phyloP scores from a whole-genome alignment of 139 green algal species.

The Micractinium sp. region DNA sequence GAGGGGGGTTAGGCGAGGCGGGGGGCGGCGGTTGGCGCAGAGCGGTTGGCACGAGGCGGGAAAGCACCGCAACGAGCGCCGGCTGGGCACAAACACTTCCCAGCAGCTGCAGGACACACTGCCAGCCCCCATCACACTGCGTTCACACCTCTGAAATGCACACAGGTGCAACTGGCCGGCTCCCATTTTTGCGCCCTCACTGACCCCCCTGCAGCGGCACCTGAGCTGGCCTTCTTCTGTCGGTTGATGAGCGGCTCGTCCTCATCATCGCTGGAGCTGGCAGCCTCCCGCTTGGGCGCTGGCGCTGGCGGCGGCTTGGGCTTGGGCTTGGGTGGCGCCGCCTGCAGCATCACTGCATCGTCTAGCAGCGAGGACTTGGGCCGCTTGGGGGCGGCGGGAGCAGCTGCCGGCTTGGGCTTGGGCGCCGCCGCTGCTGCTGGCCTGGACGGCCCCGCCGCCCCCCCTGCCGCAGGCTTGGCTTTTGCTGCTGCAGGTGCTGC shows the following conservation, averaged over 20 bases:
- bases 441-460: slow-evolving; percentile 2
- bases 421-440: neutral
- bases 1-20: neutral
- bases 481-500: neutral
- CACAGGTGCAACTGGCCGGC: too few relatives aligned
- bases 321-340: slow-evolving; percentile 40
- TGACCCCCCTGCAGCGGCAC: too few relatives aligned
- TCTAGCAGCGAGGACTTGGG: neutral
- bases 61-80: neutral
- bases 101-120: too few relatives aligned
- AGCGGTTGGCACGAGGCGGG: neutral
- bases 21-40: neutral
- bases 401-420: slow-evolving; percentile 18
- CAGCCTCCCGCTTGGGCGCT: slow-evolving; percentile 1
- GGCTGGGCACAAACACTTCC: too few relatives aligned
- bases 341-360: slow-evolving; percentile 28
- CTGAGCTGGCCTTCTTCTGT: neutral
- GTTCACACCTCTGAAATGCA: too few relatives aligned
- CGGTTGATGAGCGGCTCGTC: slow-evolving; percentile 23
- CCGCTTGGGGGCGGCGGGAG: slow-evolving; percentile 1
- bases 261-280: slow-evolving; percentile 7
- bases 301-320: slow-evolving; percentile 10
- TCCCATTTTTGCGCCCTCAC: too few relatives aligned
- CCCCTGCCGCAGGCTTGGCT: slow-evolving; percentile 5
- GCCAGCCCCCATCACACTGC: too few relatives aligned